These are phyloP conservation scores for Claviceps arundinis DNA, from an alignment of 2,329 filamentous ascomycete species.

Conservation along the genomic window DNA sequence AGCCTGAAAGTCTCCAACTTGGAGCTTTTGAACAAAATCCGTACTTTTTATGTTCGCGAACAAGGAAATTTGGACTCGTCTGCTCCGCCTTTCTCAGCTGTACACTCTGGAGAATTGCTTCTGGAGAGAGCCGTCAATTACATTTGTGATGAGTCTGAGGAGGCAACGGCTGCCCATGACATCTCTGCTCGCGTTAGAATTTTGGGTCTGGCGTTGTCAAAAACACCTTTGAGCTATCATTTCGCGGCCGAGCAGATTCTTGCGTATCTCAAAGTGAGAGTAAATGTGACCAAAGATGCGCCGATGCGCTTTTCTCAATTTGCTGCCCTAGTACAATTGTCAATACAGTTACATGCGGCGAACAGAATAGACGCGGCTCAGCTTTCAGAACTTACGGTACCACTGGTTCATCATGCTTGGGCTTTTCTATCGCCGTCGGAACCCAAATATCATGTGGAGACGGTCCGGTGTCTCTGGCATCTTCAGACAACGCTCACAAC, in stretches of 20 bases:
- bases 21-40: conserved; percentile 48
- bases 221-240: conserved; percentile 30
- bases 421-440: conserved; percentile 63
- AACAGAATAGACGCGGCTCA: conserved; percentile 38
- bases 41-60: conserved; percentile 54
- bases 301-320: conserved; percentile 39
- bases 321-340: conserved; percentile 44
- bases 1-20: conserved; percentile 14
- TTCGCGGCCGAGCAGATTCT: conserved; percentile 35
- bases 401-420: conserved; percentile 66
- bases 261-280: conserved; percentile 34
- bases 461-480: conserved; percentile 74
- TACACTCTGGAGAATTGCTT: conserved; percentile 46
- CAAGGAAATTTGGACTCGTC: conserved; percentile 55
- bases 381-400: conserved; percentile 49
- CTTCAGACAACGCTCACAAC: conserved; percentile 60
- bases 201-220: conserved; percentile 43
- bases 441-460: conserved; percentile 90
- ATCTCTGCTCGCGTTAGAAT: conserved; percentile 46
- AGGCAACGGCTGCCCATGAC: conserved; percentile 28
- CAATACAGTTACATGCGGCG: conserved; percentile 41
- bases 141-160: conserved; percentile 32
- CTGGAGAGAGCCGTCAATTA: conserved; percentile 45
- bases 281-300: conserved; percentile 30
- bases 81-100: conserved; percentile 43